phyloP scores from a whole-genome alignment of 441 rosid species.

The Croton setiger region DNA sequence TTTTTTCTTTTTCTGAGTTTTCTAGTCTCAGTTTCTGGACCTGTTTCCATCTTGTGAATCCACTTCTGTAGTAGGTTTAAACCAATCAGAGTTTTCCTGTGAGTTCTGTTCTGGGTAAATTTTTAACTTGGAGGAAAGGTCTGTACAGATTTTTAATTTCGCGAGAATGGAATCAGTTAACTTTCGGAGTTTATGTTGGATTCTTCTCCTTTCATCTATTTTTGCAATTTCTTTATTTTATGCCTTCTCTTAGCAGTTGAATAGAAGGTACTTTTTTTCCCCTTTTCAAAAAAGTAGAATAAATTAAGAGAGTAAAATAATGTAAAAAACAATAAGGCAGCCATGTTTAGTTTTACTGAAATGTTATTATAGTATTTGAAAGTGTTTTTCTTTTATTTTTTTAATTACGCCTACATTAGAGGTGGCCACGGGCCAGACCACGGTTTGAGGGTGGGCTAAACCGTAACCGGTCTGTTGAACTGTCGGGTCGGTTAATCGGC shows the following conservation, averaged over 20 bases:
- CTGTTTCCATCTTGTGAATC: background rate
- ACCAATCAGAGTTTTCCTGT: background rate
- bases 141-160: background rate
- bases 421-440: too few relatives aligned
- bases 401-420: too few relatives aligned
- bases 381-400: too few relatives aligned
- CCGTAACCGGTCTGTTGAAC: too few relatives aligned
- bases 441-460: too few relatives aligned
- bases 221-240: background rate
- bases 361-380: too few relatives aligned
- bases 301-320: too few relatives aligned
- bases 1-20: slow-evolving; percentile 20
- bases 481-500: too few relatives aligned
- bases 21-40: slow-evolving; percentile 22
- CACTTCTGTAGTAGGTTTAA: background rate
- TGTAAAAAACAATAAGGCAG: too few relatives aligned
- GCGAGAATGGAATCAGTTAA: background rate
- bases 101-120: background rate
- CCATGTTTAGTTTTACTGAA: too few relatives aligned
- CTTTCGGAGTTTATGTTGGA: background rate
- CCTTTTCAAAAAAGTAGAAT: too few relatives aligned
- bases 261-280: too few relatives aligned
- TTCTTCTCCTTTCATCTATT: background rate
- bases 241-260: background rate
- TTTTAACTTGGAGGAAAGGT: background rate